Base-by-base conservation (phyloP, 345 rosid species). In the Salix brachista region DNA sequence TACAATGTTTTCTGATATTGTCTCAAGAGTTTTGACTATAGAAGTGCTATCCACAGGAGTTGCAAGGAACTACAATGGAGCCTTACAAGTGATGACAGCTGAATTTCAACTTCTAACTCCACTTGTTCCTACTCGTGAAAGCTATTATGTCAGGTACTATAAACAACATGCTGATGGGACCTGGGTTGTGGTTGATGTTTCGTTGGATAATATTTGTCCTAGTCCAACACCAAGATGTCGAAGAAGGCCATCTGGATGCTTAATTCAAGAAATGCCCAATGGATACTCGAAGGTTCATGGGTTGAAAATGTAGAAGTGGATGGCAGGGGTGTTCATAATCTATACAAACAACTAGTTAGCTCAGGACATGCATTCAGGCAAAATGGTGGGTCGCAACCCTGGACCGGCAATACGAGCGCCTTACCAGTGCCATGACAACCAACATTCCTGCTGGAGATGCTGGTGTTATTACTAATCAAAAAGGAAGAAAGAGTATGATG, bases 101-200 rank as follows among this genome's bases (percentile, higher is more conserved):
- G 99, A 94, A 82, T 84, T 87, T 72, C 92, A 88, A 83, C 86
- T 96, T 6, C 91, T 89, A 9, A 82, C 98, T 6, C 98, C 98
- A 3, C 84, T 91, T 1, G 97, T 92, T 52, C 89, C 99, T 2
- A 89, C 94, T 16, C 86, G 99, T 2, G 92, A 92, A 80, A 80
- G 88, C 78, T 91, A 88, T 79, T 94, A 80, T 44, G 89, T 84
- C 10, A 89, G 99, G 69, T 92, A 92, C 67, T 92, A 92, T 64
- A 94, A 92, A 73, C 90, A 92, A 46, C 93, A 89, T 36, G 84
- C 79, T 8, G 97, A 94, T 3, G 92, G 91, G 50, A 75, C 89
- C 1, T 96, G 99, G 99, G 96, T 91, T 4, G 97, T 96, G 70
- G 99, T 92, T 25, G 99, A 96, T 78, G 90, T 91, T 79, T 96